A percentile compares a stretch with the other conserved stretches of the same genome.
These are phyloP conservation scores for Leccinum ochraceum DNA, from an alignment of 768 basidiomycete genomes.

Conservation along the genomic window DNA sequence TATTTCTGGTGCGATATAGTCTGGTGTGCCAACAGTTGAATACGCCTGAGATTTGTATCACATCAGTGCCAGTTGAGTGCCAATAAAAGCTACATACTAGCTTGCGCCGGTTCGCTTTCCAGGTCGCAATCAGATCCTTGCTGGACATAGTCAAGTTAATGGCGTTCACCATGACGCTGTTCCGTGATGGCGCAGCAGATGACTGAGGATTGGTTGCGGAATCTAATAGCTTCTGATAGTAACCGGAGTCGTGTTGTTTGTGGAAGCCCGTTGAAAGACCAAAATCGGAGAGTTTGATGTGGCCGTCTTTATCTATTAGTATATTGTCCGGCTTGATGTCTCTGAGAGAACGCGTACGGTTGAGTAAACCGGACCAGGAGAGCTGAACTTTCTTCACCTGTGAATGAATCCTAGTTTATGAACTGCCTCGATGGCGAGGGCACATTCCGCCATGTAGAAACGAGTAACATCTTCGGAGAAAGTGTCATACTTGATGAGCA, in stretches of 20 bases:
- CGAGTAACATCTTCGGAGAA: slow-evolving; percentile 98
- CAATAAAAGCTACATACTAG: slow-evolving; percentile 53
- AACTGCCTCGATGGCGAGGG: slow-evolving; percentile 96
- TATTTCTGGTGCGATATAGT: slow-evolving; percentile 97
- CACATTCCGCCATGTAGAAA: slow-evolving; percentile 99
- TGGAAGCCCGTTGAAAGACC: slow-evolving; percentile 99
- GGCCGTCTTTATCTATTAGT: slow-evolving; percentile 87
- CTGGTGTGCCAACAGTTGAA: slow-evolving; percentile 96
- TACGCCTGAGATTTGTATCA: slow-evolving; percentile 63
- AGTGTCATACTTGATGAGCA: slow-evolving; percentile 99
- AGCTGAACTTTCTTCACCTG: slow-evolving; percentile 51
- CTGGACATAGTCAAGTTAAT: slow-evolving; percentile 95
- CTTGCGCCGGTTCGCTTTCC: slow-evolving; percentile 98
- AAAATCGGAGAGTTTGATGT: slow-evolving; percentile 98
- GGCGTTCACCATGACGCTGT: slow-evolving; percentile 96
- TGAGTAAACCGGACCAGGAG: not conserved
- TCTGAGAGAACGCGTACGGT: slow-evolving; percentile 40
- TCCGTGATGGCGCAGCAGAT: slow-evolving; percentile 57
- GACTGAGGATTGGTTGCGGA: slow-evolving; percentile 49
- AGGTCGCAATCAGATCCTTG: slow-evolving; percentile 93
- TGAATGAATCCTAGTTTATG: slow-evolving; percentile 98
- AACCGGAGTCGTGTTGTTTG: slow-evolving; percentile 94
- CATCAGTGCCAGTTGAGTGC: slow-evolving; percentile 3
- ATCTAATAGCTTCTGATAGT: slow-evolving; percentile 89
- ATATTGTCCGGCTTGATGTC: slow-evolving; percentile 99